Base-by-base conservation (phyloP, 2,329 filamentous ascomycete species). In the Podosphaera xanthii region DNA sequence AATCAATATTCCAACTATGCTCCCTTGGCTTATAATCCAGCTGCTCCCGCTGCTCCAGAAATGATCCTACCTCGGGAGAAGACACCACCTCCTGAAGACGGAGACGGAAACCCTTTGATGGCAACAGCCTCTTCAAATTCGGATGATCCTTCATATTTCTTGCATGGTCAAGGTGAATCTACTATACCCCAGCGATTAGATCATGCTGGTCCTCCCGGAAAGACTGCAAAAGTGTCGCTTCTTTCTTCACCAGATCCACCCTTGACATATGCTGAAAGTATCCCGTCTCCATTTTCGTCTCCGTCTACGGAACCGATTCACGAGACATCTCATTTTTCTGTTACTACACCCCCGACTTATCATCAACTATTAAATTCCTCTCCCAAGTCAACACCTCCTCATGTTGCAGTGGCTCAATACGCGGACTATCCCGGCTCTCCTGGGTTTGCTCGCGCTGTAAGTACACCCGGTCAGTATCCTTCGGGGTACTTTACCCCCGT, bases 21-120 rank as follows among this genome's bases (percentile, higher is more conserved):
- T 6, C 83, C 83, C 0, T 81, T 87, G 72, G 79, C 84, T 2
- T 90, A 90, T 68, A 90, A 90, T 67, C 86, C 86, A 2, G 86
- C 86, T 0, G 85, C 86, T 1, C 86, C 86, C 3, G 77, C 84
- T 0, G 84, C 84, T 0, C 84, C 86, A 0, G 86, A 90, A 69
- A 75, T 78, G 31, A 81, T 89, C 58, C 74, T 77, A 30, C 80
- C 86, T 68, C 77, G 86, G 55, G 86, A 90, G 70, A 89, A 89
- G 75, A 91, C 86, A 0, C 86, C 86, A 1, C 79, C 86, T 3
- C 84, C 83, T 2, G 78, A 82, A 40, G 86, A 89, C 65, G 80
- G 75, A 46, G 78, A 75, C 10, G 72, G 75, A 2, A 78, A 81
- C 64, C 80, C 80, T 2, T 70, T 83, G 31, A 75, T 76, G 3